These are phyloP conservation scores for Tricholoma hemisulphureum DNA, from an alignment of 768 basidiomycete species.

Conservation along the genomic window DNA sequence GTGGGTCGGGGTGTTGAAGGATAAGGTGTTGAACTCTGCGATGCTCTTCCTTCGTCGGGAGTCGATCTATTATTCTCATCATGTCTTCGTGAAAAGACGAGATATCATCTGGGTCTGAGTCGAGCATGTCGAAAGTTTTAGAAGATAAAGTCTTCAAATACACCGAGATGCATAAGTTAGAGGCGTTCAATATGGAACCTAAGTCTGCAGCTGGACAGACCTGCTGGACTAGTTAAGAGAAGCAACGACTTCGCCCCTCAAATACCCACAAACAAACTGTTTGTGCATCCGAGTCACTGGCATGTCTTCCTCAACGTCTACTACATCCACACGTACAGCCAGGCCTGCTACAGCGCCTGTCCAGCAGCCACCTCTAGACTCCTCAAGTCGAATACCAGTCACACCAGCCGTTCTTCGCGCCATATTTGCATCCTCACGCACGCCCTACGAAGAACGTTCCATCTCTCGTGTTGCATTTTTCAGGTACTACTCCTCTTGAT, in stretches of 20 bases:
- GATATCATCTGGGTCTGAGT: constrained; percentile 28
- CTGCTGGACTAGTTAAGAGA: not conserved
- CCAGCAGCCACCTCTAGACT: constrained; percentile 42
- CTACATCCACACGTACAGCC: constrained; percentile 47
- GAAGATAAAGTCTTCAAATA: no score
- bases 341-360: constrained; percentile 31
- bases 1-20: constrained; percentile 41
- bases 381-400: constrained; percentile 69
- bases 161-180: constrained; percentile 3
- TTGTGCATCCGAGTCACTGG: no score
- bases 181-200: constrained; percentile 26
- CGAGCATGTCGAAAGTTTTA: constrained; percentile 20
- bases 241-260: not conserved
- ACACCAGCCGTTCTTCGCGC: constrained; percentile 79
- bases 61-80: constrained; percentile 57
- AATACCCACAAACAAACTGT: not conserved
- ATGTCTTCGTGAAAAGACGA: constrained; percentile 51
- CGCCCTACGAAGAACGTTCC: constrained; percentile 76
- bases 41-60: constrained; percentile 60
- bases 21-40: constrained; percentile 59
- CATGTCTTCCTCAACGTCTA: constrained; percentile 52
- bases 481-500: constrained; percentile 44
- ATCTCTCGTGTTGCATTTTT: constrained; percentile 87
- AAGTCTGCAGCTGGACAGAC: constrained; percentile 18
- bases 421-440: constrained; percentile 84